Evolutionary conservation across 331 rosid genomes (phyloP), one percentile per base, ranked within the genome.

Genomic region (Malus hybrid): DNA sequence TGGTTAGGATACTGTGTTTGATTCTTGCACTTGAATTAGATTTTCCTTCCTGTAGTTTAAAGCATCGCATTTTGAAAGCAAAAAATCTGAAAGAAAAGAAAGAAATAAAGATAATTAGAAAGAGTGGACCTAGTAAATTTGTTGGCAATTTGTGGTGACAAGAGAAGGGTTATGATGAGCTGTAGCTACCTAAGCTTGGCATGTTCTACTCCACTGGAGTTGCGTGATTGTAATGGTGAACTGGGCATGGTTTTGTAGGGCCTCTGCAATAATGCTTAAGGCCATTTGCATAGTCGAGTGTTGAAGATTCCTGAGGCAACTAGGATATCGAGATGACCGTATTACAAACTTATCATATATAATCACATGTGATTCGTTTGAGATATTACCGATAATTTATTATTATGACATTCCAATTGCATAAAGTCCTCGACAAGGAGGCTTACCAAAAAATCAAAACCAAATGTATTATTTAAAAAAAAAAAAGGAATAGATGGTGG

Each of bases 201-300:
- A 63, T 60, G 75, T 79, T 59, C 62, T 39, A 28, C 44, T 28
- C 4, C 14, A 10, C 11, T 16, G 73, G 64, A 55, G 20, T 50
- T 39, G 66, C 61, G 85, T 81, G 81, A 73, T 67, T 56, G 33
- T 59, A 65, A 59, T 62, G 68, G 32, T 68, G 27, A 6, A 69
- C 18, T 52, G 10, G 74, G 39, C 75, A 42, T 50, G 15, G 50
- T 68, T n/a, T 64, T 74, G 82, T 78, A 60, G 82, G 82, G 50
- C 70, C 64, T 61, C 44, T 56, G 64, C 67, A 63, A 36, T 57
- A 19, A 32, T 22, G 60, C 24, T 15, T 22, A 60, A 63, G 57
- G 76, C n/a, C 59, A 42, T 52, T 16, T 39, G 7, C 57, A 52
- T 16, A 52, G 4, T 52, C 54, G 20, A 52, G 57, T 52, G 20